A percentile compares a stretch with the other conserved stretches of the same genome.
phyloP scores from a whole-genome alignment of 108 stramenopile genomes.

The Asterionellopsis glacialis region DNA sequence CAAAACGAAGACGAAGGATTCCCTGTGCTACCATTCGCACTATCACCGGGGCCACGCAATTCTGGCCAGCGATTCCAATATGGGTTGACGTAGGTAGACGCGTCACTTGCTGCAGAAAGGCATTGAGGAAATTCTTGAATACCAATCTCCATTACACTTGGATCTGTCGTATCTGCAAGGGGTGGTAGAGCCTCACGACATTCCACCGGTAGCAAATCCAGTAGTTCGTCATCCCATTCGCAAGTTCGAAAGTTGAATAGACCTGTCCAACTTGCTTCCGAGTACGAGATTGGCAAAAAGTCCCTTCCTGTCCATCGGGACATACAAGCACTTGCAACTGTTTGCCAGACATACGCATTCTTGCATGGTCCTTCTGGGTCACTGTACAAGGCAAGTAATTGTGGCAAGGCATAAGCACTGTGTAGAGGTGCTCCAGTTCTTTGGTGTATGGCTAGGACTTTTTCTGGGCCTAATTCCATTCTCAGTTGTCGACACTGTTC shows the following conservation, averaged over 20 bases:
- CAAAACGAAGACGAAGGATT: neutral
- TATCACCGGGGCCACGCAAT: slow-evolving; percentile 18
- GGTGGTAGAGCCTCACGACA: slow-evolving; percentile 38
- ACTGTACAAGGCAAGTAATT: slow-evolving; percentile 55
- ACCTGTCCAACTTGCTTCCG: slow-evolving; percentile 87
- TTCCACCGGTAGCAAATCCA: slow-evolving; percentile 35
- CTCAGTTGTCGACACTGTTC: slow-evolving; percentile 41
- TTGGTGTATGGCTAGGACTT: slow-evolving; percentile 32
- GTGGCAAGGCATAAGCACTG: slow-evolving; percentile 68
- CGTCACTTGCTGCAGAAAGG: slow-evolving; percentile 13
- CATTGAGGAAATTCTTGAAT: neutral
- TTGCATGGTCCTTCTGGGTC: slow-evolving; percentile 9
- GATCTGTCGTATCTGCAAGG: slow-evolving; percentile 43
- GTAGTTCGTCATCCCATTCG: slow-evolving; percentile 38
- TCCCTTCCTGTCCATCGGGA: slow-evolving; percentile 52
- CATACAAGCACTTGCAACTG: slow-evolving; percentile 57
- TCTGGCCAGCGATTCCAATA: slow-evolving; percentile 70
- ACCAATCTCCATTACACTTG: slow-evolving; percentile 11
- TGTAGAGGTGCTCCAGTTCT: slow-evolving; percentile 72
- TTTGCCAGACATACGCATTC: slow-evolving; percentile 48
- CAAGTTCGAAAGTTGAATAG: slow-evolving; percentile 65
- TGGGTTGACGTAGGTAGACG: slow-evolving; percentile 11
- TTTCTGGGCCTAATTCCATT: slow-evolving; percentile 20
- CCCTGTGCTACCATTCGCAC: no score
- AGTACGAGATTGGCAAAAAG: slow-evolving; percentile 62